A percentile compares a stretch with the other conserved stretches of the same genome.
Evolutionary conservation across 108 stramenopile species (phyloP).

Genomic region (Fragilaria radians): DNA sequence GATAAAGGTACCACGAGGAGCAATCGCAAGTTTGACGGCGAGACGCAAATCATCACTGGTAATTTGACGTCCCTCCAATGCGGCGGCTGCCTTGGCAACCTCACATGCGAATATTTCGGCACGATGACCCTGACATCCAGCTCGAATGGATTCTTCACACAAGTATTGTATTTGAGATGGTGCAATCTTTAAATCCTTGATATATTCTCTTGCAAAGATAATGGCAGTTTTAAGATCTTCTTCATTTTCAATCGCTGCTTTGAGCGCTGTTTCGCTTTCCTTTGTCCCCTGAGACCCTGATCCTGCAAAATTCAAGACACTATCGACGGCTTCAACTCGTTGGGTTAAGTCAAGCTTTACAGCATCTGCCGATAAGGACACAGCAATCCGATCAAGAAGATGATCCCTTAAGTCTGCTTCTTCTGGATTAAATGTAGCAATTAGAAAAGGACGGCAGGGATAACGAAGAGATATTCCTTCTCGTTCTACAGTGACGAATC

Average conservation of each 20-base stretch:
- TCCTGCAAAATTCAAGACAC: conserved; percentile 70
- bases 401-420: conserved; percentile 96
- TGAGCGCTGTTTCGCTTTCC: conserved; percentile 53
- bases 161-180: conserved; percentile 91
- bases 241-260: conserved; percentile 78
- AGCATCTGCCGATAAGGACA: conserved; percentile 87
- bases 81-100: conserved; percentile 87
- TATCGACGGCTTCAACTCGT: conserved; percentile 83
- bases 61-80: conserved; percentile 88
- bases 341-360: conserved; percentile 56
- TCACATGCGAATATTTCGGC: conserved; percentile 94
- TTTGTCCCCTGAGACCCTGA: conserved; percentile 52
- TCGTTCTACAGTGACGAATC: conserved; percentile 90
- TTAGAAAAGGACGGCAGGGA: conserved; percentile 79
- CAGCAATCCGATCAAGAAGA: conserved; percentile 90
- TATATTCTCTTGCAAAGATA: conserved; percentile 89
- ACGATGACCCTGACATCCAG: conserved; percentile 94
- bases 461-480: conserved; percentile 90
- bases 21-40: conserved; percentile 94
- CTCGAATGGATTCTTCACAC: conserved; percentile 93
- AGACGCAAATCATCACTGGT: conserved; percentile 76
- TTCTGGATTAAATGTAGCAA: conserved; percentile 96
- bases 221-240: conserved; percentile 91
- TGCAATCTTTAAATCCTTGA: conserved; percentile 70
- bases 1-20: conserved; percentile 91